Base-by-base conservation (phyloP, 108 stramenopile species). In the Mayamaea pseudoterrestris region DNA sequence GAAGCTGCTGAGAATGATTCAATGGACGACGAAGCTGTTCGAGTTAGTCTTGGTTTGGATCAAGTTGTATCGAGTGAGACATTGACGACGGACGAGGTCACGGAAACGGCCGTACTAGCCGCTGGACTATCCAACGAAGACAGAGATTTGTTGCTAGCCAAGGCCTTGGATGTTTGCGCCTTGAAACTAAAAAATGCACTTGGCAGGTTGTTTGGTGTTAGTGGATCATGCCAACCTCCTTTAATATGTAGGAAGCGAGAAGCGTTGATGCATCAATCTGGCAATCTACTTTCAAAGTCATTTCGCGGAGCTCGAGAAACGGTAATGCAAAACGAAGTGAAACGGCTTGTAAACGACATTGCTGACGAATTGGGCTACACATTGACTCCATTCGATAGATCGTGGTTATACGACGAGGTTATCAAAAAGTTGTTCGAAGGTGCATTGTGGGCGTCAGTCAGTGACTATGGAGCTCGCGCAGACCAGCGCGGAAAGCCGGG, bases 401-500 rank as follows among this genome's bases (percentile, higher is more conserved):
- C 11, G 41, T 14, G 41, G 24, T 22, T 54, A 3, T 2, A 27
- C 6, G 53, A 54, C 2, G 28, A 44, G 30, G 13, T 30, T 16
- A 8, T 7, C 14, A 42, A 42, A 42, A 16, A 58, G 12, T 31
- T 73, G n/a, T 57, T 76, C 41, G 41, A 73, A 41, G 57, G 54
- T 35, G 63, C 65, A 27, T 45, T 87, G 51, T 28, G 16, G 13
- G 30, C 52, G 17, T 25, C 71, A 20, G 62, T 66, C 2, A 51
- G 60, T 17, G 16, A 57, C 12, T 32, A 69, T 34, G 49, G 61
- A 18, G 42, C 47, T 30, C 61, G 84, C 24, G 65, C 73, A 40
- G 84, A 87, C 55, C 63, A 73, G 16, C 74, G 84, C 12, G 35
- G 27, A 6, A 17, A 39, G 1, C 5, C 35, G 8, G 8, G 58